Conservation (phyloP, 139 green algal species). For the Yamagishiella unicocca region DNA sequence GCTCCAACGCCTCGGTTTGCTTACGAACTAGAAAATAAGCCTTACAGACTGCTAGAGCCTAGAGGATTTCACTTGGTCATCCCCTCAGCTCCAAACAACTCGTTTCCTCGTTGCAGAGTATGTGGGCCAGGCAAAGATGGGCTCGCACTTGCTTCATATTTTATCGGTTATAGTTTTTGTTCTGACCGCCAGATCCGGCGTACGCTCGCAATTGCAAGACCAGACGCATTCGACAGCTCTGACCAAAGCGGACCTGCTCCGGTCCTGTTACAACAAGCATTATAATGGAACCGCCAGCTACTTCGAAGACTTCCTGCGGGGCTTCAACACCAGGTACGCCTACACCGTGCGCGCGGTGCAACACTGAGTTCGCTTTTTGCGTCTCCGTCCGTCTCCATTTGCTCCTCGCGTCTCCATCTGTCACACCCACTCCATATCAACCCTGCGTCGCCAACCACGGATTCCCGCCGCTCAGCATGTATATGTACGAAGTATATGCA, state of each 20-base stretch:
- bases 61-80: too few relatives aligned
- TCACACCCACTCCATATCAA: not conserved
- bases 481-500: conserved; percentile 50
- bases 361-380: too few relatives aligned
- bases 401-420: not conserved
- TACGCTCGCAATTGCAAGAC: not conserved
- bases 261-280: conserved; percentile 21
- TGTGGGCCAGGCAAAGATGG: too few relatives aligned
- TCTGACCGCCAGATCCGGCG: not conserved
- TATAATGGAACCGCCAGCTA: not conserved
- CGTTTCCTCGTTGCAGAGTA: too few relatives aligned
- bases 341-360: too few relatives aligned
- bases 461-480: too few relatives aligned
- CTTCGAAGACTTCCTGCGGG: conserved; percentile 43
- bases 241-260: not conserved
- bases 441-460: too few relatives aligned
- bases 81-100: too few relatives aligned
- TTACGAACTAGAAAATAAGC: too few relatives aligned
- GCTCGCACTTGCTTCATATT: too few relatives aligned
- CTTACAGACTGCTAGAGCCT: too few relatives aligned
- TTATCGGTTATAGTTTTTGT: not conserved
- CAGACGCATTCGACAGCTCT: not conserved
- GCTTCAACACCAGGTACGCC: conserved; percentile 36
- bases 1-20: too few relatives aligned
- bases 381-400: not conserved